Evolutionary conservation across 2,329 filamentous ascomycete species (phyloP), one percentile per base, ranked within the genome.

Genomic region (Fusarium chlamydosporum): DNA sequence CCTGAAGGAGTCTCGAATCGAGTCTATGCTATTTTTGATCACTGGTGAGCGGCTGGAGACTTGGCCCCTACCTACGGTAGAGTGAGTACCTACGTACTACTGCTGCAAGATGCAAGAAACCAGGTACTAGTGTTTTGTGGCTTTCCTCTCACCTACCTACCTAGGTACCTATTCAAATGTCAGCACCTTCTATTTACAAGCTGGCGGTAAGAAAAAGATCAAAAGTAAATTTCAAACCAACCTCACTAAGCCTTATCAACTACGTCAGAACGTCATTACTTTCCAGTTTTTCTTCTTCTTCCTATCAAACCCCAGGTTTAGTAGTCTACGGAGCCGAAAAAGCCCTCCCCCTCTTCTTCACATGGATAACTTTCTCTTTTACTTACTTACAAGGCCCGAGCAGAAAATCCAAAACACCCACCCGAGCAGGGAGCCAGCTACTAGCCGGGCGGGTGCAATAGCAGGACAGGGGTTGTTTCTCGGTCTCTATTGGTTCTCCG

Each of bases 21-120:
- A 50, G 20, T 10, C 38, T 40, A 62, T 46, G 42, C 65, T 69
- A 68, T 69, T 68, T 69, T 68, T 68, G 65, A 68, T 37, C n/a
- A 37, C 35, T 18, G 46, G 23, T 9, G 20, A 48, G 46, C 46
- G 46, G 46, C 46, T 48, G 31, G 46, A 34, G 46, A 48, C 20
- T 26, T 41, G 29, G 31, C 45, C 45, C 31, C 45, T 34, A 33
- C 5, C 23, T 23, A 23, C 23, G 3, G 23, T 48, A 5, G 38
- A 41, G 45, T 33, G n/a, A n/a, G n/a, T n/a, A n/a, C n/a, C n/a
- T n/a, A 48, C 31, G 45, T 35, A 35, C 45, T 48, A 50, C 46
- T 50, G 46, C 46, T 50, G 46, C 46, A 50, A 50, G 45, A 48
- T 50, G 33, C 46, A 50, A 37, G 46, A 50, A 50, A 50, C 46